phyloP scores from a whole-genome alignment of 2,329 filamentous ascomycete genomes.

The Escovopsis sp. region DNA sequence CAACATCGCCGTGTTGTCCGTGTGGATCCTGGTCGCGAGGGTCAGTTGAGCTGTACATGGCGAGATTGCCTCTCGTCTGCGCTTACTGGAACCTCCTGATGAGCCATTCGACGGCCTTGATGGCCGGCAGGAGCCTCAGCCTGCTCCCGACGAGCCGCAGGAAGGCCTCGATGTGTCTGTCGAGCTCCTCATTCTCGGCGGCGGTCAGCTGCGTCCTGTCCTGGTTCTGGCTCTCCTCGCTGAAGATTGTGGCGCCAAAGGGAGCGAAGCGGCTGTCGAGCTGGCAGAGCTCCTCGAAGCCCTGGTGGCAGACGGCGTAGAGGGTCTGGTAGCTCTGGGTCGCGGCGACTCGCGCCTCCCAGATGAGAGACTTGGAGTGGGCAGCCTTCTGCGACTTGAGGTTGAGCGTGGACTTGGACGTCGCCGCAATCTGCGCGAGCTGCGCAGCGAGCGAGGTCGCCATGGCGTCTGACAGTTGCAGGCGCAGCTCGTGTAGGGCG shows the following conservation, averaged over 20 bases:
- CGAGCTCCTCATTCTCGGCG: constrained; percentile 67
- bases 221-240: constrained; percentile 78
- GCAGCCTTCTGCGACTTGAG: constrained; percentile 83
- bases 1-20: constrained; percentile 68
- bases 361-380: constrained; percentile 90
- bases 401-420: constrained; percentile 81
- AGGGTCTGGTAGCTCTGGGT: constrained; percentile 83
- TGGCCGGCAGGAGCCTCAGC: constrained; percentile 69
- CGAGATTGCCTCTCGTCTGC: not conserved
- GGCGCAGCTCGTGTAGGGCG: constrained; percentile 4
- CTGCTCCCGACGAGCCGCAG: constrained; percentile 64
- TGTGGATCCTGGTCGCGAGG: constrained; percentile 53
- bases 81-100: constrained; percentile 72
- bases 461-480: constrained; percentile 36
- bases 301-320: constrained; percentile 74
- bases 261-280: constrained; percentile 65
- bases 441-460: constrained; percentile 81
- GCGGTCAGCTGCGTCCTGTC: constrained; percentile 75
- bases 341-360: constrained; percentile 70
- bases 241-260: constrained; percentile 73
- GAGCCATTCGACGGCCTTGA: constrained; percentile 91
- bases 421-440: constrained; percentile 80
- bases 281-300: constrained; percentile 80
- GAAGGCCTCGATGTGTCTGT: constrained; percentile 67
- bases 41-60: constrained; percentile 1